Percentiles rank a stretch among this genome's conserved stretches.
Conservation (phyloP, 2,329 filamentous ascomycete genomes). For the Leptoxyphium fumago region DNA sequence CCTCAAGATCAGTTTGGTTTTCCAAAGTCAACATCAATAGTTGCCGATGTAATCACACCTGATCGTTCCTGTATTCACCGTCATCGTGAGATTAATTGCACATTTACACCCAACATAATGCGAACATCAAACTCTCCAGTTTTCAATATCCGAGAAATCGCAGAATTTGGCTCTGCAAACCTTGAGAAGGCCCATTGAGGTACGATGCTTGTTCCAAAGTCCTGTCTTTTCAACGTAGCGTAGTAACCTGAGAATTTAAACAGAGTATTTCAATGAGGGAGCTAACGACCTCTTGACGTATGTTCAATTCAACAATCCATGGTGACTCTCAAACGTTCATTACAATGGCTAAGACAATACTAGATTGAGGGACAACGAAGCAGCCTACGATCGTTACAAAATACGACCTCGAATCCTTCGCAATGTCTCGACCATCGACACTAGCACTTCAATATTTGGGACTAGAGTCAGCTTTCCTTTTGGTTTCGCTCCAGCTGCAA, state of each 20-base stretch:
- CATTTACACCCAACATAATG: no score
- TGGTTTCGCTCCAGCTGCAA: conserved; percentile 33
- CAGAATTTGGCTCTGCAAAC: conserved; percentile 3
- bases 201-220: no score
- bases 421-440: conserved; percentile 17
- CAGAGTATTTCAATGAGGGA: conserved; percentile 9
- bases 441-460: conserved; percentile 28
- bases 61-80: no score
- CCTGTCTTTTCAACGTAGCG: no score
- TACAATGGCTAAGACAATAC: no score
- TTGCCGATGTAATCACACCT: no score
- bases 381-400: conserved; percentile 28
- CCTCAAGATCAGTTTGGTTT: no score
- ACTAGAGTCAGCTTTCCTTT: conserved; percentile 25
- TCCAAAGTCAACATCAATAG: no score
- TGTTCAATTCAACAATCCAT: no score
- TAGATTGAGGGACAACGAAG: conserved; percentile 23
- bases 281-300: conserved; percentile 6
- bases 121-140: conserved; percentile 6
- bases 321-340: no score
- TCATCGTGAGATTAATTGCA: no score
- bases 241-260: no score
- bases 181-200: conserved; percentile 1
- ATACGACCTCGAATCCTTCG: conserved; percentile 14
- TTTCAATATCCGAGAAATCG: conserved; percentile 5